Base-by-base conservation (phyloP, 179 eudicot genomes). In the Drosera spatulata region DNA sequence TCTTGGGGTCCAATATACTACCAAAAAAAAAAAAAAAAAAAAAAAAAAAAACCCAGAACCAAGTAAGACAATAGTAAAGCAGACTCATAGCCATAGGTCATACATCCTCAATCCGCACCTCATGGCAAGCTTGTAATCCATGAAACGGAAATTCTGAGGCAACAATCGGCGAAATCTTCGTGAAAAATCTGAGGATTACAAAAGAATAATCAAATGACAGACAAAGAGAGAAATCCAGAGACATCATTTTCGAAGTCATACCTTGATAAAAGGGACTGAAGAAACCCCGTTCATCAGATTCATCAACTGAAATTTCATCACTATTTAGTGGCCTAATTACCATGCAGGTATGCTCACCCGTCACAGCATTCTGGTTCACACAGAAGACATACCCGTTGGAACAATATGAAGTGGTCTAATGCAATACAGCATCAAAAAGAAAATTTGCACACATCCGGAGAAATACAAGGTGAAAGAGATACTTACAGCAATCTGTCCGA, bases 271-370 rank as follows among this genome's bases (percentile, higher is more conserved):
- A 85, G 33, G 33, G 33, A 22, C 33, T 22, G 33, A 22, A 22
- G 33, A 22, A 22, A 22, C 33, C 33, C 33, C 33, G 33, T 22
- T 0, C 33, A 22, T 22, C 33, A 44, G 73, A 64, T 50, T 56
- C 72, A 71, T 68, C 72, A 67, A 66, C 73, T 76, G 84, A 84
- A 55, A 82, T 64, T 58, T 85, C 96, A 57, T 80, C 86, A 75
- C 60, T 78, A 48, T 79, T 74, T 60, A 93, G 63, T 61, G 96
- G 77, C 77, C 72, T 88, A 60, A 88, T 59, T 15, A 84, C 76
- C 99, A 93, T 93, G 69, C 99, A 93, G 11, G 89, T 79, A 66
- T 84, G 86, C 61, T 93, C 99, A 49, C 96, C 99, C 22, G 95
- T 93, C 49, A 89, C 88, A 53, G 76, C 49, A 72, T 71, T 88